Base-by-base conservation (phyloP, 2,329 filamentous ascomycete species). In the Eurotiales sp. region DNA sequence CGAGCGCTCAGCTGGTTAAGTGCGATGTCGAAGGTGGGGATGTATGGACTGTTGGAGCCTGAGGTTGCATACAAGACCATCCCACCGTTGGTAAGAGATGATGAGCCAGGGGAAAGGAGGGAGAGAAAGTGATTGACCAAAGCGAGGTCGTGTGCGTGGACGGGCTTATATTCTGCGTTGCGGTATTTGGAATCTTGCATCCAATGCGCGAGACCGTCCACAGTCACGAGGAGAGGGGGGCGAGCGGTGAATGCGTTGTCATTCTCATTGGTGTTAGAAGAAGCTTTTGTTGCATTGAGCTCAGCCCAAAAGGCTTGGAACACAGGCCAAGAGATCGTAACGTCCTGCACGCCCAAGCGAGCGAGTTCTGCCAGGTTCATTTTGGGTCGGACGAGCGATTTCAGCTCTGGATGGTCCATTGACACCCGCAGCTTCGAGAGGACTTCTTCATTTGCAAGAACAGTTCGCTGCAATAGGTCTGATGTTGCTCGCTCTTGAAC, bases 101-200 rank as follows among this genome's bases (percentile, higher is more conserved):
- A 72, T 7, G 43, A 30, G 11, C 64, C 61, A 0, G 63, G 62
- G 55, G 65, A 61, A 23, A 97, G 78, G 51, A 87, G 80, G 46
- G 87, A 83, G 54, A 87, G 70, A 69, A 95, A 95, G 58, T 87
- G 80, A 51, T 83, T 79, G 47, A 95, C 77, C 19, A 96, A 77
- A 21, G 81, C 77, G 25, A 99, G 79, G 63, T 97, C 87, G 71
- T 95, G 89, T 23, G 90, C 80, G 74, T 99, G 93, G 56, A 99
- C 86, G 12, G 77, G 77, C 56, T 88, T 80, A 61, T 82, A 87
- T 21, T 86, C 76, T 1, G 86, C 76, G 56, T 81, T 81, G 57
- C 86, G 82, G 76, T 97, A 99, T 40, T 81, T 82, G 56, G 85
- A 89, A 32, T 83, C 65, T 59, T 79, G 80, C 88, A 95, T 95